A percentile compares a stretch with the other conserved stretches of the same genome.
Evolutionary conservation across 2,329 filamentous ascomycete species (phyloP).

Genomic region (Colletotrichum navitas): DNA sequence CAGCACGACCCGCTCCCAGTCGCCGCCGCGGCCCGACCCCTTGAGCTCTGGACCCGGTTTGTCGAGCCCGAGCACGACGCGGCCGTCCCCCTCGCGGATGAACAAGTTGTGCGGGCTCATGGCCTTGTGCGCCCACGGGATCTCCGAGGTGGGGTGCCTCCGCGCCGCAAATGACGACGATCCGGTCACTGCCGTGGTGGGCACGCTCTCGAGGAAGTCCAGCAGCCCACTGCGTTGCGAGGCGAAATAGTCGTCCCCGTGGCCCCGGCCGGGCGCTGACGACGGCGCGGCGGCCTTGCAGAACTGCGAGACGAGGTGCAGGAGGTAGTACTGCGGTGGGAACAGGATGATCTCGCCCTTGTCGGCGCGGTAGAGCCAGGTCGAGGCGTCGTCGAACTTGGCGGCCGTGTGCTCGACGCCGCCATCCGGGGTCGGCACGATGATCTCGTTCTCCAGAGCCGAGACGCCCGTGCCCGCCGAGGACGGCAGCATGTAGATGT

Average conservation of each 20-base stretch:
- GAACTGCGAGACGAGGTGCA: conserved; percentile 69
- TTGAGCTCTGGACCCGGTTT: conserved; percentile 68
- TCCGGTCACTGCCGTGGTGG: conserved; percentile 52
- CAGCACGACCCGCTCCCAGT: conserved; percentile 70
- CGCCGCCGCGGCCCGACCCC: conserved; percentile 63
- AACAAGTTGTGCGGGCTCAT: conserved; percentile 68
- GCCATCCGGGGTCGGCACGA: conserved; percentile 79
- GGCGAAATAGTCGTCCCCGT: conserved; percentile 54
- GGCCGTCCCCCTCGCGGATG: conserved; percentile 58
- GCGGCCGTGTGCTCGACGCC: conserved; percentile 77
- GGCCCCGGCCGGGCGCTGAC: conserved; percentile 44
- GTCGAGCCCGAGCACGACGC: conserved; percentile 68
- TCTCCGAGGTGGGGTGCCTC: conserved; percentile 57
- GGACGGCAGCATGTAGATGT: conserved; percentile 87
- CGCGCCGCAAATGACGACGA: conserved; percentile 46
- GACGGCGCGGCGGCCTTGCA: conserved; percentile 55
- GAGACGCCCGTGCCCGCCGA: conserved; percentile 49
- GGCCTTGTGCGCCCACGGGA: conserved; percentile 72
- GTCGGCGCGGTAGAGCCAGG: conserved; percentile 76
- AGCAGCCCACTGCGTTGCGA: conserved; percentile 66
- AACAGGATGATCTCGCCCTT: conserved; percentile 83
- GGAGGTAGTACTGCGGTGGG: conserved; percentile 87
- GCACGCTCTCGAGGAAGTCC: conserved; percentile 62
- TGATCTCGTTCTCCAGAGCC: conserved; percentile 62
- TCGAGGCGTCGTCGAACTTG: conserved; percentile 76